phyloP scores from a whole-genome alignment of 1,139 yeast species.

The Nakaseomyces nivariensis region DNA sequence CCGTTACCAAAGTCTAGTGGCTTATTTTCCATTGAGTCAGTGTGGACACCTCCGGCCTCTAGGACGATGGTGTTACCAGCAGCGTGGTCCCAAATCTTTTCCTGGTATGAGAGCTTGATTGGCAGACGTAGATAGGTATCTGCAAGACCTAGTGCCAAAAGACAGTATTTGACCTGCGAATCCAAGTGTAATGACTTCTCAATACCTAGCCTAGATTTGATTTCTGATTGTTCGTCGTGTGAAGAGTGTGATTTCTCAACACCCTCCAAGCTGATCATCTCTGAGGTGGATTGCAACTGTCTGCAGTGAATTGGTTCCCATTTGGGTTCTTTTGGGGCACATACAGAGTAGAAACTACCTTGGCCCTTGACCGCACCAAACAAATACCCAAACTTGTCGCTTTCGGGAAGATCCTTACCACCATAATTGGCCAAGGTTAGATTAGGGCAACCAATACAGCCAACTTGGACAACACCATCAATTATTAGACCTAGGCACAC shows the following conservation, averaged over 20 bases:
- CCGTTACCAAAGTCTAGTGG: constrained; percentile 79
- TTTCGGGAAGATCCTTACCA: constrained; percentile 23
- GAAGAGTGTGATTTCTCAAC: constrained; percentile 97
- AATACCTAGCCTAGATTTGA: constrained; percentile 55
- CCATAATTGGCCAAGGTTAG: constrained; percentile 30
- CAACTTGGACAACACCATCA: constrained; percentile 75
- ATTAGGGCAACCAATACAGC: constrained; percentile 96
- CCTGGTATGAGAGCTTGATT: constrained; percentile 62
- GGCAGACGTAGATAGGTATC: constrained; percentile 89
- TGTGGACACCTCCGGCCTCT: constrained; percentile 88
- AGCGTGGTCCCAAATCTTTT: constrained; percentile 98
- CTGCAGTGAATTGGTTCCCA: constrained; percentile 30
- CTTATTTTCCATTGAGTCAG: constrained; percentile 66
- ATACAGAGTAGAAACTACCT: constrained; percentile 59
- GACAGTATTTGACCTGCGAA: constrained; percentile 92
- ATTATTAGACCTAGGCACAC: constrained; percentile 86
- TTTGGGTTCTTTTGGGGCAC: constrained; percentile 29
- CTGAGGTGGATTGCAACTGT: constrained; percentile 29
- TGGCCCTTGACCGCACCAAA: constrained; percentile 66
- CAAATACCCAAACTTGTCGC: constrained; percentile 25
- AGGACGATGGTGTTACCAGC: constrained; percentile 80
- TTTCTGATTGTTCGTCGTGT: constrained; percentile 73
- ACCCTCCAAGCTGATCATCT: constrained; percentile 70
- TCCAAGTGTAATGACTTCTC: constrained; percentile 60
- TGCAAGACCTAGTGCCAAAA: constrained; percentile 83